Evolutionary conservation across 2,329 filamentous ascomycete species (phyloP).

Genomic region (Monosporascus ibericus): DNA sequence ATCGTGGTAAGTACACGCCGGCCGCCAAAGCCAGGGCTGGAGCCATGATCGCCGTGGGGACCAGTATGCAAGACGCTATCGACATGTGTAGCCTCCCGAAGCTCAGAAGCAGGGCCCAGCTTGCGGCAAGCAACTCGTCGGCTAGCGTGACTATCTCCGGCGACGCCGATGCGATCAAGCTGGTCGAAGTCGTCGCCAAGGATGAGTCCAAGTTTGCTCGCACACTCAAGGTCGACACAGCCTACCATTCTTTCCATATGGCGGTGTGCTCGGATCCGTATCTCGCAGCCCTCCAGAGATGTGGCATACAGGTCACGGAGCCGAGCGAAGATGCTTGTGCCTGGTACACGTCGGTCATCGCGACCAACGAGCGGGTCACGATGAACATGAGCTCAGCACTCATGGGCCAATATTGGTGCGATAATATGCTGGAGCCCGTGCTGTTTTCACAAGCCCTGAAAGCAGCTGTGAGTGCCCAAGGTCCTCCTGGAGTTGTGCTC

Average conservation of each 20-base stretch:
- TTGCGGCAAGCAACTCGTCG: no score
- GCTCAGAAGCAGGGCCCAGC: neutral
- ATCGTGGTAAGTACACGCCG: slow-evolving; percentile 22
- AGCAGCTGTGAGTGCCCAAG: neutral
- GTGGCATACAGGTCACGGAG: slow-evolving; percentile 1
- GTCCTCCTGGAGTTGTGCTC: slow-evolving; percentile 3
- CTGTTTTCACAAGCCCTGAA: slow-evolving; percentile 8
- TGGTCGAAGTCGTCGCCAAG: no score
- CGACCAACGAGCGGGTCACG: neutral
- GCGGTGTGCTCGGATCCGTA: slow-evolving; percentile 3
- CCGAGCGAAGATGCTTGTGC: neutral
- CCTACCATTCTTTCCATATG: neutral
- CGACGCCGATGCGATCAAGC: no score
- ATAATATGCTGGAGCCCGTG: slow-evolving; percentile 8
- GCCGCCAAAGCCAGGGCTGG: slow-evolving; percentile 14
- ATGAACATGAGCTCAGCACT: slow-evolving; percentile 1
- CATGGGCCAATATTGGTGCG: slow-evolving; percentile 5
- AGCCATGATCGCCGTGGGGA: slow-evolving; percentile 35
- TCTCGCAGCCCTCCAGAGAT: slow-evolving; percentile 1
- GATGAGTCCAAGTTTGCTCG: no score
- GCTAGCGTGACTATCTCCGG: no score
- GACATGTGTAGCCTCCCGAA: no score
- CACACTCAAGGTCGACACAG: no score
- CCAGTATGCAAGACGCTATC: no score
- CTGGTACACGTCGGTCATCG: slow-evolving; percentile 5